Conservation (phyloP, 169 alveolate species). For the Plasmodium inui region DNA sequence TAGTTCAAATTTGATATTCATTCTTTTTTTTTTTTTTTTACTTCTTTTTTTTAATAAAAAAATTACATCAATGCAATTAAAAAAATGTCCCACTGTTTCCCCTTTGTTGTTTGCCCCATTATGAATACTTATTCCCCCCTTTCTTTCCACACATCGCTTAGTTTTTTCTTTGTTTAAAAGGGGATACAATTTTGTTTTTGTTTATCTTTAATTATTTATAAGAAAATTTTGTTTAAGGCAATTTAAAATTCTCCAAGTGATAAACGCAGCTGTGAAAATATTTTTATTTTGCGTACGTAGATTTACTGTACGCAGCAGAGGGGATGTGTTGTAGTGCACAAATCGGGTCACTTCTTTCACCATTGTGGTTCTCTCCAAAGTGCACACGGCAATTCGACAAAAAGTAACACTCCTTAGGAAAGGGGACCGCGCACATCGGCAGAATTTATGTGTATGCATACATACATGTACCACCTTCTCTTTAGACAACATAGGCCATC, state of each 20-base stretch:
- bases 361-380: background rate
- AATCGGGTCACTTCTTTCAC: background rate
- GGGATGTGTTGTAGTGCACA: background rate
- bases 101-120: background rate
- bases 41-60: background rate
- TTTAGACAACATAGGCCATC: background rate
- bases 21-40: conserved; percentile 7
- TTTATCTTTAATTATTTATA: conserved; percentile 33
- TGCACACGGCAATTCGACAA: background rate
- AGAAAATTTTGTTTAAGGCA: conserved; percentile 6
- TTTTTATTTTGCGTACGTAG: background rate
- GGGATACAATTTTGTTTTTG: conserved; percentile 22
- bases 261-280: conserved; percentile 11
- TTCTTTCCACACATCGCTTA: background rate
- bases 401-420: background rate
- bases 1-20: background rate
- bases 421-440: background rate
- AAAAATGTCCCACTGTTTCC: background rate
- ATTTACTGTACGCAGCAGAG: background rate
- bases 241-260: conserved; percentile 6
- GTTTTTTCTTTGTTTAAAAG: background rate
- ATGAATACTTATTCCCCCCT: background rate
- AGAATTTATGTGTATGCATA: background rate
- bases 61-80: conserved; percentile 6
- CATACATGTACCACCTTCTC: background rate